These are phyloP conservation scores for Nigrograna mackinnonii DNA, from an alignment of 2,329 filamentous ascomycete genomes.

Conservation along the genomic window DNA sequence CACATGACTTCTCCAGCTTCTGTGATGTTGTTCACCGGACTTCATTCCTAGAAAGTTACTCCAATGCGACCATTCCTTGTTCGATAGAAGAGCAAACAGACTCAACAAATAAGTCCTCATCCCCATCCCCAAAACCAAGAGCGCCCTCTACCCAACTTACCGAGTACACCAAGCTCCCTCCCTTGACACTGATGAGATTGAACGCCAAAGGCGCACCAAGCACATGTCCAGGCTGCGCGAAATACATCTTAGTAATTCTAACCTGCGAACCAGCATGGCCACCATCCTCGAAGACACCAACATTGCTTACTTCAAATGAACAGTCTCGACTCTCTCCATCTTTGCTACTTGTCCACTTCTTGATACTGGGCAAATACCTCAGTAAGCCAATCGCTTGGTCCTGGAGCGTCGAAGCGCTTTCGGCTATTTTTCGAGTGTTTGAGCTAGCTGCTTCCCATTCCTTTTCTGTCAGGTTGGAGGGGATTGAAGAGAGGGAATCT, in stretches of 20 bases:
- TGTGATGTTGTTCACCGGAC: too few species aligned
- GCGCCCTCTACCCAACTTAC: slow-evolving; percentile 50
- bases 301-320: slow-evolving; percentile 53
- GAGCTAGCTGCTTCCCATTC: slow-evolving; percentile 26
- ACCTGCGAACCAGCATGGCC: slow-evolving; percentile 2
- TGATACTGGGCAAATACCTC: slow-evolving; percentile 44
- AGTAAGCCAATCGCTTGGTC: slow-evolving; percentile 51
- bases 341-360: slow-evolving; percentile 45
- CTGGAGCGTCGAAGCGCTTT: slow-evolving; percentile 30
- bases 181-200: slow-evolving; percentile 46
- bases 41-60: too few species aligned
- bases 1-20: too few species aligned
- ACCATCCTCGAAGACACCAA: slow-evolving; percentile 41
- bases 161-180: slow-evolving; percentile 42
- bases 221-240: not conserved
- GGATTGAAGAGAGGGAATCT: not conserved
- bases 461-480: not conserved
- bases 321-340: slow-evolving; percentile 42
- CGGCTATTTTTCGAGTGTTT: slow-evolving; percentile 37
- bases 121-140: slow-evolving; percentile 33
- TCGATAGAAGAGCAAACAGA: slow-evolving; percentile 10
- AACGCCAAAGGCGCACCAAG: slow-evolving; percentile 40
- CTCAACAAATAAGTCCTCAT: slow-evolving; percentile 30
- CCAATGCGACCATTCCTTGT: not conserved
- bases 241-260: slow-evolving; percentile 5